These are phyloP conservation scores for Trypanosoma platydactyli DNA, from an alignment of 208 protist genomes.

Conservation along the genomic window DNA sequence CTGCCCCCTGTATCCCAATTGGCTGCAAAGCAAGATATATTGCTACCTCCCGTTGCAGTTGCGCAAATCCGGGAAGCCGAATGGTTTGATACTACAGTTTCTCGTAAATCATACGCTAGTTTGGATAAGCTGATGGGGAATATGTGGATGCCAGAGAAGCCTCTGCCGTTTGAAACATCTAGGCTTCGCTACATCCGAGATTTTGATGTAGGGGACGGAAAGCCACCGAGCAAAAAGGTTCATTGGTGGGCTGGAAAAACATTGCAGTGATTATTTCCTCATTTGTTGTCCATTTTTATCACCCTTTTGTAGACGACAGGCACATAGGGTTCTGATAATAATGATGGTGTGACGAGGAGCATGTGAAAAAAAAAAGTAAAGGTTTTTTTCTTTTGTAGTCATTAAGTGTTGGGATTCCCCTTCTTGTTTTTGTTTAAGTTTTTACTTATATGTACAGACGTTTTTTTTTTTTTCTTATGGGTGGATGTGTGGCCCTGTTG, in stretches of 20 bases:
- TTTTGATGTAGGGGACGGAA: slow-evolving; percentile 9
- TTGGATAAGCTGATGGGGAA: neutral
- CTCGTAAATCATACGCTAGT: neutral
- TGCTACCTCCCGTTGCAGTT: slow-evolving; percentile 21
- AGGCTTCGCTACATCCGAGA: slow-evolving; percentile 22
- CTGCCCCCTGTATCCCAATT: too few relatives aligned
- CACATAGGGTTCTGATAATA: neutral
- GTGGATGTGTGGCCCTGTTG: too few relatives aligned
- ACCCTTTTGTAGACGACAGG: too few relatives aligned
- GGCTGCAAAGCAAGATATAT: neutral
- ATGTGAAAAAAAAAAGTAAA: slow-evolving; percentile 4
- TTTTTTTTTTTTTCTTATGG: slow-evolving; percentile 4
- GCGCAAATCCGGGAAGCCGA: slow-evolving; percentile 13
- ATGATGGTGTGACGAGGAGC: neutral
- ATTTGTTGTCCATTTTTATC: neutral
- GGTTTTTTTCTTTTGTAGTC: neutral
- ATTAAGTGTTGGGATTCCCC: neutral
- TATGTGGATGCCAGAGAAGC: slow-evolving; percentile 7
- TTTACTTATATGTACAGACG: slow-evolving; percentile 20
- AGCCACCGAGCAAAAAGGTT: slow-evolving; percentile 9
- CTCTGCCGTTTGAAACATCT: slow-evolving; percentile 31
- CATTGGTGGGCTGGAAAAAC: slow-evolving; percentile 9
- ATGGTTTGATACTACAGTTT: neutral
- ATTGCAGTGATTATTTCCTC: neutral
- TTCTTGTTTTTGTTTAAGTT: slow-evolving; percentile 13